A percentile compares a stretch with the other conserved stretches of the same genome.
Conservation (phyloP, 2,329 filamentous ascomycete genomes). For the Neophaeococcomyces mojaviensis region DNA sequence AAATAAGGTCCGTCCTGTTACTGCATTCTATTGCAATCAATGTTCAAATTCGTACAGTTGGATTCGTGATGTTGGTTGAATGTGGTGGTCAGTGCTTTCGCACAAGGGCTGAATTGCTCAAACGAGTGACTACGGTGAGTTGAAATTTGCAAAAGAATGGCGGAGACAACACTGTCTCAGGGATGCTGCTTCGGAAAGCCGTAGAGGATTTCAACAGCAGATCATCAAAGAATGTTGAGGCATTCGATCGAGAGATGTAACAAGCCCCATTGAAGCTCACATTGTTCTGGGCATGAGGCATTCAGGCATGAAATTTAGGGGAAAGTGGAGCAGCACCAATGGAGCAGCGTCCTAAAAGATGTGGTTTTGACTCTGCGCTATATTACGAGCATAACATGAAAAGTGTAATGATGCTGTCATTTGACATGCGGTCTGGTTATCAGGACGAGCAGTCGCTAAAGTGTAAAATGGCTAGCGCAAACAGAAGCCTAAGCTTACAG, state of each 20-base stretch:
- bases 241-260: neutral
- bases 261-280: conserved; percentile 7
- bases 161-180: conserved; percentile 10
- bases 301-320: conserved; percentile 3
- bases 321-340: conserved; percentile 3
- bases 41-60: conserved; percentile 3
- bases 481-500: too few species aligned
- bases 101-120: conserved; percentile 4
- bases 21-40: conserved; percentile 1
- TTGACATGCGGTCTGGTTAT: too few species aligned
- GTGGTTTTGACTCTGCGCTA: too few species aligned
- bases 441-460: too few species aligned
- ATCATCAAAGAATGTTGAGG: neutral
- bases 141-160: conserved; percentile 17
- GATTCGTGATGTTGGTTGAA: conserved; percentile 6
- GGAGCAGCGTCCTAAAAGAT: too few species aligned
- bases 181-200: neutral
- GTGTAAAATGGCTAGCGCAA: too few species aligned
- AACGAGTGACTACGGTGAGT: conserved; percentile 22
- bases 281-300: neutral
- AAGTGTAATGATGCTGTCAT: too few species aligned
- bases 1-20: neutral
- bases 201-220: neutral
- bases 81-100: conserved; percentile 11
- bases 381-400: too few species aligned